phyloP scores from a whole-genome alignment of 345 rosid genomes.

The Eucalyptus curtisii region DNA sequence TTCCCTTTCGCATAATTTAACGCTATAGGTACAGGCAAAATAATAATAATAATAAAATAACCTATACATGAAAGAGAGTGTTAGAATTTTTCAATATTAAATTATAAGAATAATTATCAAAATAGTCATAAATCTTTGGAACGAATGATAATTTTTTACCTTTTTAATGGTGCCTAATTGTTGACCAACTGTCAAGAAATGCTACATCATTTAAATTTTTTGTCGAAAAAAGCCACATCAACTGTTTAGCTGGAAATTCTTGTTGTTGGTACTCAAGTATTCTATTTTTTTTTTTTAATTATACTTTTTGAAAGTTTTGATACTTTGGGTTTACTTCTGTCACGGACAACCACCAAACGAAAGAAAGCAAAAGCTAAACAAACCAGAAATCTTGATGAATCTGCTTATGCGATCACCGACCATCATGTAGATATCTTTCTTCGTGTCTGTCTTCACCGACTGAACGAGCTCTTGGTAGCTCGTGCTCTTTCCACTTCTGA shows the following conservation, averaged over 20 bases:
- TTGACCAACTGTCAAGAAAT: too few species aligned
- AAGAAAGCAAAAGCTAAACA: not conserved
- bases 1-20: not conserved
- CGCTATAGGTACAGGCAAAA: not conserved
- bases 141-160: rapidly evolving
- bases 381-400: not conserved
- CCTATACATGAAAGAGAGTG: rapidly evolving
- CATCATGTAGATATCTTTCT: not conserved
- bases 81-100: not conserved
- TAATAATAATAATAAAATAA: not conserved
- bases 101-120: not conserved
- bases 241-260: rapidly evolving
- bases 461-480: not conserved
- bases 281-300: too few species aligned
- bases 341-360: not conserved
- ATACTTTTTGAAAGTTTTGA: too few species aligned
- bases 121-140: too few species aligned
- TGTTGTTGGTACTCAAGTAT: rapidly evolving
- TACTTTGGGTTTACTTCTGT: too few species aligned
- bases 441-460: not conserved
- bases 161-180: not conserved
- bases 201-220: too few species aligned
- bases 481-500: not conserved
- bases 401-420: not conserved
- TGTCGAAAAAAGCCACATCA: too few species aligned